These are phyloP conservation scores for Arthroderma sp. DNA, from an alignment of 2,329 filamentous ascomycete species.

Conservation along the genomic window DNA sequence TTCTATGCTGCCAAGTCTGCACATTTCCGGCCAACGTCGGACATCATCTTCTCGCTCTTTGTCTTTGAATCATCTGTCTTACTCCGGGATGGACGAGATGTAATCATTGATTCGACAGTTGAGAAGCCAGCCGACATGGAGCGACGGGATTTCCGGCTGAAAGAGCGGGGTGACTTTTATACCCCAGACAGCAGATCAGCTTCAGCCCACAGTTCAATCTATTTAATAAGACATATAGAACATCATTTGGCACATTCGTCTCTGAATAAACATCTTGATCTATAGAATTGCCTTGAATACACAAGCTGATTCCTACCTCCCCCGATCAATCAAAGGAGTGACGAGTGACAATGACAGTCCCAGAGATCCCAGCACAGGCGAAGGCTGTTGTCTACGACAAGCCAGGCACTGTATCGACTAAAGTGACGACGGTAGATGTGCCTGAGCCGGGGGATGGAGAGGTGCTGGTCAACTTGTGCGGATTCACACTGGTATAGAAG, in stretches of 20 bases:
- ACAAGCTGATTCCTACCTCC: no score
- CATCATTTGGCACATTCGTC: no score
- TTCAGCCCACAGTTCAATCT: no score
- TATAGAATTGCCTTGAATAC: background rate
- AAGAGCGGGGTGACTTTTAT: no score
- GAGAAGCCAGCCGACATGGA: no score
- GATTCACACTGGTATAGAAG: background rate
- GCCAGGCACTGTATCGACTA: constrained; percentile 53
- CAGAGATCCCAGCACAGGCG: constrained; percentile 45
- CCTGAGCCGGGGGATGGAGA: constrained; percentile 53
- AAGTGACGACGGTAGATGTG: constrained; percentile 51
- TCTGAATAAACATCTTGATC: no score
- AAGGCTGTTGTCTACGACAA: constrained; percentile 55
- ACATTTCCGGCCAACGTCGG: background rate
- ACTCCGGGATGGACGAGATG: no score
- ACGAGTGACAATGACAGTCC: constrained; percentile 22
- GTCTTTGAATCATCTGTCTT: no score
- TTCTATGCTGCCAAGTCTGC: background rate
- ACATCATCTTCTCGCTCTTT: background rate
- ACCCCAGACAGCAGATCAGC: no score
- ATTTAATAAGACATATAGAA: no score
- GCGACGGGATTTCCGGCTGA: no score
- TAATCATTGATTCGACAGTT: no score
- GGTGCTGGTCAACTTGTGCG: constrained; percentile 49
- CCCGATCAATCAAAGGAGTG: background rate